Evolutionary conservation across 192 early-diverging fungal species (phyloP).

Genomic region (Tieghemiomyces parasiticus): DNA sequence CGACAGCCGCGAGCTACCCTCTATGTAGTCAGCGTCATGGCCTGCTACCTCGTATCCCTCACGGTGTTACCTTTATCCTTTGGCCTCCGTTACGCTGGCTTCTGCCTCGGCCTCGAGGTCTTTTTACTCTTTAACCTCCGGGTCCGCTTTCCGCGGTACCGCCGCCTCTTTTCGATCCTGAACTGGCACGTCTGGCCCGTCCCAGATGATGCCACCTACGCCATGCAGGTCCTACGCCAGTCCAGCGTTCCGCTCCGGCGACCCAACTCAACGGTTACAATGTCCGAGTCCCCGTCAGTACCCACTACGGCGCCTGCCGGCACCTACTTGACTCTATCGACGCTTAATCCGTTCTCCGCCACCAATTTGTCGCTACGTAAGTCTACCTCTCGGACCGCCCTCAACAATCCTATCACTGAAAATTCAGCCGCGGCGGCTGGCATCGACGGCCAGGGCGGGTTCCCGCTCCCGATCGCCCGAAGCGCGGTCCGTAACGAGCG

Average conservation of each 20-base stretch:
- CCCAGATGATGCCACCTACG: constrained; percentile 32
- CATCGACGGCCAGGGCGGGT: too few species aligned
- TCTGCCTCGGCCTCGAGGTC: constrained; percentile 25
- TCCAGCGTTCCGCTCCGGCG: neutral
- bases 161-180: constrained; percentile 27
- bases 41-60: constrained; percentile 15
- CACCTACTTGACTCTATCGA: too few species aligned
- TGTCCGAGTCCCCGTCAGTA: too few species aligned
- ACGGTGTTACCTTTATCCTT: constrained; percentile 15
- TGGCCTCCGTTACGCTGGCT: constrained; percentile 15
- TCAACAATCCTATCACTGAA: too few species aligned
- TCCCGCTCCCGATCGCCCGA: too few species aligned
- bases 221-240: constrained; percentile 23
- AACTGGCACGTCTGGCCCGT: constrained; percentile 34
- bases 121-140: constrained; percentile 28
- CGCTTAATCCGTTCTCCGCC: too few species aligned
- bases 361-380: too few species aligned
- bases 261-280: too few species aligned
- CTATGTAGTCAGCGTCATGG: constrained; percentile 17
- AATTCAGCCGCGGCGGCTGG: too few species aligned
- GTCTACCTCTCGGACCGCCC: too few species aligned
- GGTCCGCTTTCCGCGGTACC: constrained; percentile 28
- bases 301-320: too few species aligned
- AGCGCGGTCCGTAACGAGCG: too few species aligned
- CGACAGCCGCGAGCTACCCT: constrained; percentile 9